Evolutionary conservation across 306 rosid species (phyloP).

Genomic region (Ormosia semicastrata): DNA sequence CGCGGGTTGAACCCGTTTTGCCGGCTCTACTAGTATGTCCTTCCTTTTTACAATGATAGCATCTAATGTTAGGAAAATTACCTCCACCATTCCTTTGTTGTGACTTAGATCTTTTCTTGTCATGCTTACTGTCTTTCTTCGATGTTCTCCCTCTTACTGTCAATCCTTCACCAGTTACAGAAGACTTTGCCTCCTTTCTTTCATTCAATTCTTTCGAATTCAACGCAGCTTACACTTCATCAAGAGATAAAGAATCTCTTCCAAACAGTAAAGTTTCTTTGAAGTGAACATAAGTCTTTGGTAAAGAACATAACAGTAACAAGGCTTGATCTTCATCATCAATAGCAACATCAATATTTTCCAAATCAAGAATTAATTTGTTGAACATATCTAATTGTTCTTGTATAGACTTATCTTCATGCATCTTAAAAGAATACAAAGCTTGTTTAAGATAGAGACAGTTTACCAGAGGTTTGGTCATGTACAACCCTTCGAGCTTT

Average conservation of each 20-base stretch:
- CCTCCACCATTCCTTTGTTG: too few species aligned
- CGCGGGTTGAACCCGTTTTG: too few species aligned
- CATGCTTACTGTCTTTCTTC: too few species aligned
- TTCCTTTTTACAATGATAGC: too few species aligned
- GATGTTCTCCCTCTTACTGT: too few species aligned
- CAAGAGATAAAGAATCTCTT: background rate
- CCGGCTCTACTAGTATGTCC: too few species aligned
- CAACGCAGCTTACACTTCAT: too few species aligned
- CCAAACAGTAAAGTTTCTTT: background rate
- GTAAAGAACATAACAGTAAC: background rate
- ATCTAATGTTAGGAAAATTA: too few species aligned
- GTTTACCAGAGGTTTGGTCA: background rate
- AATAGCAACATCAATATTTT: background rate
- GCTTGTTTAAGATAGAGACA: background rate
- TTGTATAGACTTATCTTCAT: background rate
- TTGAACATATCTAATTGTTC: background rate
- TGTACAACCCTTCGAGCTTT: background rate
- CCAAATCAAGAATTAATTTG: background rate
- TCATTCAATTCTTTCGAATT: too few species aligned
- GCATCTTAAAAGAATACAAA: background rate
- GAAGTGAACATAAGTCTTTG: background rate
- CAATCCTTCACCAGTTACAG: too few species aligned
- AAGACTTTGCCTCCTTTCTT: too few species aligned
- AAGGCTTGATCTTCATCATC: background rate
- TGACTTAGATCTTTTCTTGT: too few species aligned